Evolutionary conservation across 2,329 filamentous ascomycete species (phyloP).

Genomic region (Fusarium cicatricum): DNA sequence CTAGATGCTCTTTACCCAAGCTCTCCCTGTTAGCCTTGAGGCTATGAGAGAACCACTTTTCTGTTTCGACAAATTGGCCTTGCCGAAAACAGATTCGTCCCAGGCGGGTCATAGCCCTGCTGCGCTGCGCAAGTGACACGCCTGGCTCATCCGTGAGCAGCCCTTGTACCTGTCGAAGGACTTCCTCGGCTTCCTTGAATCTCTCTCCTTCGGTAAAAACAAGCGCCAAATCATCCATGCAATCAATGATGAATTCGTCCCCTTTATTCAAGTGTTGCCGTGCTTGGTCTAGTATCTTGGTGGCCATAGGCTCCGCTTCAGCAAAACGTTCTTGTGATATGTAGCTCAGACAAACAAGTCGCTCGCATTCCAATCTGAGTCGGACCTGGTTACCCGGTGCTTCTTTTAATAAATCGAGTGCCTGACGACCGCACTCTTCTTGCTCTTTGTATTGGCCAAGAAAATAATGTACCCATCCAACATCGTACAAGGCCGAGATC

Average conservation of each 20-base stretch:
- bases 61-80: not conserved
- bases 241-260: not conserved
- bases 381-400: not conserved
- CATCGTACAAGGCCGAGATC: not conserved
- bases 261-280: not conserved
- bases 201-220: not conserved
- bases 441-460: not conserved
- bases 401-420: not conserved
- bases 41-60: not conserved
- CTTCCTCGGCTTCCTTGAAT: not conserved
- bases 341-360: not conserved
- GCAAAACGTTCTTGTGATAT: accelerated
- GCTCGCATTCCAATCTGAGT: not conserved
- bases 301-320: not conserved
- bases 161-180: not conserved
- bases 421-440: not conserved
- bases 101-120: accelerated
- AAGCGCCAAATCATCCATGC: not conserved
- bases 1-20: not conserved
- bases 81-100: not conserved
- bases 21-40: not conserved
- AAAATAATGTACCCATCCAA: not conserved
- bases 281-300: not conserved
- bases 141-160: not conserved
- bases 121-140: not conserved